A percentile compares a stretch with the other conserved stretches of the same genome.
These are phyloP conservation scores for Eucalyptus regnans DNA, from an alignment of 345 rosid species.

Conservation along the genomic window DNA sequence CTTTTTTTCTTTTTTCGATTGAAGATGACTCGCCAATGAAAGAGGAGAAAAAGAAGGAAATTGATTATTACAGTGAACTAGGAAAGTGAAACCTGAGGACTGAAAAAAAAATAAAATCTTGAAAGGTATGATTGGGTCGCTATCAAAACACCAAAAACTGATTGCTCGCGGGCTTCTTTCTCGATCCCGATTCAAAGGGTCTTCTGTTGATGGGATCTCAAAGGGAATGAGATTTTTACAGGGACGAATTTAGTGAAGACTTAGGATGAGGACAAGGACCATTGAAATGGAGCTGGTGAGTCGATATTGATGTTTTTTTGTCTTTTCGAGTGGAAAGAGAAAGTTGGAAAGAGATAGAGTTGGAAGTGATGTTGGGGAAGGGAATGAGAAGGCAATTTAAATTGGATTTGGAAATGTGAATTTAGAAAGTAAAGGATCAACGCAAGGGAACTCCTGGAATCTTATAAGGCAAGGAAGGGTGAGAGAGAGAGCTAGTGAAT, in stretches of 20 bases:
- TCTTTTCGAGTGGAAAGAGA: background rate
- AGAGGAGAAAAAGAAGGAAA: background rate
- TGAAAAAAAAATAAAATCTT: background rate
- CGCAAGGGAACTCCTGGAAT: background rate
- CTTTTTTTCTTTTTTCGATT: background rate
- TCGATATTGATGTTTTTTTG: background rate
- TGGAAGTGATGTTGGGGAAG: slow-evolving; percentile 7
- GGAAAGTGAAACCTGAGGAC: background rate
- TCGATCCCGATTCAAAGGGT: background rate
- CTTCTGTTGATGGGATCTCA: background rate
- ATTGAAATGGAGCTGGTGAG: background rate
- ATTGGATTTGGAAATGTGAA: background rate
- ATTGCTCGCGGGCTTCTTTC: background rate
- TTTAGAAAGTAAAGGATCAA: background rate
- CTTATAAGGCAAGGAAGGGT: background rate
- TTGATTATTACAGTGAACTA: background rate
- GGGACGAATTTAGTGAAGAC: background rate
- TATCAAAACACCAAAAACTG: background rate
- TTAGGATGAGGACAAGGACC: background rate
- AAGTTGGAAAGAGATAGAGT: background rate
- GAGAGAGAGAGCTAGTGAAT: background rate
- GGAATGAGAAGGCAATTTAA: background rate
- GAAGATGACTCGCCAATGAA: background rate
- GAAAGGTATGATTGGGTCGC: background rate
- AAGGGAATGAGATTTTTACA: fast-evolving